Evolutionary conservation across 208 protist species (phyloP).

Genomic region (Trichomonas vaginalis): DNA sequence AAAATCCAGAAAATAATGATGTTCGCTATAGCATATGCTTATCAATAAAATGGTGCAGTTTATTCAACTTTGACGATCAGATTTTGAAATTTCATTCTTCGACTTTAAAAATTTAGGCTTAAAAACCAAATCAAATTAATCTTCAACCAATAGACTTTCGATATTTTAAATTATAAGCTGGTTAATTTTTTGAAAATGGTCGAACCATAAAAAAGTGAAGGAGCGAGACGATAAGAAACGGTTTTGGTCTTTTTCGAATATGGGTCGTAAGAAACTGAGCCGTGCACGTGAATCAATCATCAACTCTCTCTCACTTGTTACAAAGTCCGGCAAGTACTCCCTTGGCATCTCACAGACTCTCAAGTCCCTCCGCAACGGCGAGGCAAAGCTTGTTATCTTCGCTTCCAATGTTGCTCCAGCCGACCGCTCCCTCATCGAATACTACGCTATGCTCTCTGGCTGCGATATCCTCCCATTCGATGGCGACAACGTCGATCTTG

Average conservation of each 20-base stretch:
- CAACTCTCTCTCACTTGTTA: constrained; percentile 82
- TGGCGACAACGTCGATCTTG: constrained; percentile 91
- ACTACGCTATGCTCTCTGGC: constrained; percentile 97
- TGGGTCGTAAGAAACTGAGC: constrained; percentile 8
- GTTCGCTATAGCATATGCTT: no score
- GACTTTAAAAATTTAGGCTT: no score
- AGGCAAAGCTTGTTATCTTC: constrained; percentile 92
- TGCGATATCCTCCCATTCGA: constrained; percentile 93
- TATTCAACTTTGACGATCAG: no score
- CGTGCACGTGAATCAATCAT: not conserved
- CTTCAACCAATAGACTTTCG: no score
- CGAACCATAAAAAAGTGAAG: no score
- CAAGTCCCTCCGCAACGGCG: constrained; percentile 72
- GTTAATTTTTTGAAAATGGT: no score
- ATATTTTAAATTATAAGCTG: no score
- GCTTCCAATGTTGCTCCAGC: constrained; percentile 90
- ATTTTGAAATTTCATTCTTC: no score
- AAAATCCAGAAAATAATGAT: no score
- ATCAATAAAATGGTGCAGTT: no score
- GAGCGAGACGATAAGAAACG: not conserved
- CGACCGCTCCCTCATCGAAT: constrained; percentile 94
- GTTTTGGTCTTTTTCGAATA: not conserved
- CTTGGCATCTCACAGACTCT: constrained; percentile 87
- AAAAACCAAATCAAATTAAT: no score
- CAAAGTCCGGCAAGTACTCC: constrained; percentile 95